Evolutionary conservation across 306 rosid genomes (phyloP).

Genomic region (Dryas drummondii): DNA sequence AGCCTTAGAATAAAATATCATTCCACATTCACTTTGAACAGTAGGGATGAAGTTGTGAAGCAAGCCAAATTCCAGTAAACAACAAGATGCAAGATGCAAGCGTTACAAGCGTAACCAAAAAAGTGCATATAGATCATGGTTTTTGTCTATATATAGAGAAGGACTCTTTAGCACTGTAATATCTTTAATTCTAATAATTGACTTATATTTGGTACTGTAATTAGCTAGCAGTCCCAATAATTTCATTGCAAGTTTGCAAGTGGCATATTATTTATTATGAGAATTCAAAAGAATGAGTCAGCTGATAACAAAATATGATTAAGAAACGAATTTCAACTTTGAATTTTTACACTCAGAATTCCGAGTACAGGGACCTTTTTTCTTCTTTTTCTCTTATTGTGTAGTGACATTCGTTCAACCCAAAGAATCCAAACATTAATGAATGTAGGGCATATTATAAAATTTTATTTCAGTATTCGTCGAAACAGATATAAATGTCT

Average conservation of each 20-base stretch:
- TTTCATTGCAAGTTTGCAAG: neutral
- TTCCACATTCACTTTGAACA: too few relatives aligned
- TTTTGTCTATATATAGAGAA: too few relatives aligned
- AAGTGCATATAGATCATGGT: too few relatives aligned
- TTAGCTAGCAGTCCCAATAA: neutral
- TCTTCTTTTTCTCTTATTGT: neutral
- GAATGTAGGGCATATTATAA: neutral
- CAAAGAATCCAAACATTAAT: neutral
- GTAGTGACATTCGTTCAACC: constrained; percentile 2
- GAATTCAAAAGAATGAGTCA: constrained; percentile 9
- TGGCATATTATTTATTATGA: neutral
- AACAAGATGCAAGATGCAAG: too few relatives aligned
- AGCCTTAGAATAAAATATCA: too few relatives aligned
- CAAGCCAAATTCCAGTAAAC: too few relatives aligned
- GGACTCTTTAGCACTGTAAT: neutral
- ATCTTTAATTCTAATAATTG: neutral
- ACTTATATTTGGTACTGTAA: neutral
- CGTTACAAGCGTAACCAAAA: too few relatives aligned
- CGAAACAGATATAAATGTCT: neutral
- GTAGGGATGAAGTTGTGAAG: too few relatives aligned
- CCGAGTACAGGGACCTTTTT: neutral
- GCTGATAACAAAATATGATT: neutral
- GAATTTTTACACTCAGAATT: neutral
- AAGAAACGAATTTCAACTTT: neutral
- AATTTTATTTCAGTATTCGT: neutral